A percentile compares a stretch with the other conserved stretches of the same genome.
Conservation (phyloP, 2,329 filamentous ascomycete genomes). For the Aspergillus novoparasiticus region DNA sequence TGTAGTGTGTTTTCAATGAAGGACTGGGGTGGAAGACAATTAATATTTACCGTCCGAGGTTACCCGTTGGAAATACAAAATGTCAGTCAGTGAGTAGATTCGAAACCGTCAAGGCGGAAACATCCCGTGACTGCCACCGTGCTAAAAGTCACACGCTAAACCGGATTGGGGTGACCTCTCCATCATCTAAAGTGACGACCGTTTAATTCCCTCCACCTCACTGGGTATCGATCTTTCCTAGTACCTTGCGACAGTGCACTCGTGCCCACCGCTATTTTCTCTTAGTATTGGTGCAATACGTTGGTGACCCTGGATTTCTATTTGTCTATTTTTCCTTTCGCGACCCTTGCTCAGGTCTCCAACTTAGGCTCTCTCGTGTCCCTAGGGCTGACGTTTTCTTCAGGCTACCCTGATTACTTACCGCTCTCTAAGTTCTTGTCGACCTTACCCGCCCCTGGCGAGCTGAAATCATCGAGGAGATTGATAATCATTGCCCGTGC, state of each 20-base stretch:
- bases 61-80: neutral
- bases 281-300: slow-evolving; percentile 19
- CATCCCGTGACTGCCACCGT: slow-evolving; percentile 33
- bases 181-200: slow-evolving; percentile 26
- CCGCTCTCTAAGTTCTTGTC: slow-evolving; percentile 8
- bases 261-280: slow-evolving; percentile 25
- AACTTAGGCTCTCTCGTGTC: slow-evolving; percentile 15
- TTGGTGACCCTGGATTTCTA: slow-evolving; percentile 8
- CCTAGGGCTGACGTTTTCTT: slow-evolving; percentile 19
- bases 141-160: slow-evolving; percentile 24
- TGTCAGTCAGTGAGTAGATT: neutral
- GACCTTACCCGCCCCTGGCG: slow-evolving; percentile 19
- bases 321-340: slow-evolving; percentile 14
- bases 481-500: slow-evolving; percentile 25
- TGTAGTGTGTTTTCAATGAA: neutral
- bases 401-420: slow-evolving; percentile 24
- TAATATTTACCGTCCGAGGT: neutral
- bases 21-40: too few relatives aligned
- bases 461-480: slow-evolving; percentile 29
- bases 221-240: slow-evolving; percentile 21
- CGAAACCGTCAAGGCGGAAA: slow-evolving; percentile 8
- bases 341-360: slow-evolving; percentile 7
- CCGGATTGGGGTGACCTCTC: slow-evolving; percentile 22
- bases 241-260: slow-evolving; percentile 10
- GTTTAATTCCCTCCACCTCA: slow-evolving; percentile 24